Evolutionary conservation across 768 basidiomycete species (phyloP).

Genomic region (Butyriboletus loyo): DNA sequence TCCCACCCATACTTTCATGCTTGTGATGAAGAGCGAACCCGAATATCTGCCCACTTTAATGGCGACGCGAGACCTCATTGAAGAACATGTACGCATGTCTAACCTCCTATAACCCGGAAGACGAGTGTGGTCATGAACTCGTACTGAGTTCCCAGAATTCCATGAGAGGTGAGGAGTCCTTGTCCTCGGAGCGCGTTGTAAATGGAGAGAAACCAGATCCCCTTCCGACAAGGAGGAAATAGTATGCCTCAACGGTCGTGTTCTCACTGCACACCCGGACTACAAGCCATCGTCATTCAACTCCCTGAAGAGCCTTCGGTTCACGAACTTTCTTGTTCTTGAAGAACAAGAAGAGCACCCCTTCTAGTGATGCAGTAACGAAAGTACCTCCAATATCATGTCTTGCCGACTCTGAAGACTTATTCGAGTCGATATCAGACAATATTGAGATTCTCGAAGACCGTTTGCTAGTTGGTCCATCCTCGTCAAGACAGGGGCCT

Average conservation of each 20-base stretch:
- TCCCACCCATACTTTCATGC: slow-evolving; percentile 82
- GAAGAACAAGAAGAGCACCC: slow-evolving; percentile 25
- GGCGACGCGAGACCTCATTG: slow-evolving; percentile 39
- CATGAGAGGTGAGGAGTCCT: slow-evolving; percentile 4
- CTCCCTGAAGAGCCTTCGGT: slow-evolving; percentile 17
- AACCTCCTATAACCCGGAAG: neutral
- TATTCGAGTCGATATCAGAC: slow-evolving; percentile 18
- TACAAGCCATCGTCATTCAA: slow-evolving; percentile 16
- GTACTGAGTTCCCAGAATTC: slow-evolving; percentile 27
- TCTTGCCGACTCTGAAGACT: slow-evolving; percentile 21
- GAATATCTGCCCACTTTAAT: slow-evolving; percentile 29
- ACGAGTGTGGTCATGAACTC: slow-evolving; percentile 30
- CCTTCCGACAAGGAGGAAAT: slow-evolving; percentile 3
- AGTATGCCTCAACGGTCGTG: slow-evolving; percentile 13
- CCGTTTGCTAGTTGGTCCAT: neutral
- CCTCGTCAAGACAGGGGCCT: slow-evolving; percentile 1
- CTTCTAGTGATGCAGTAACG: neutral
- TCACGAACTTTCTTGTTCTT: too few species aligned
- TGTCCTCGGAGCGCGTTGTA: slow-evolving; percentile 8
- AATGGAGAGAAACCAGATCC: neutral
- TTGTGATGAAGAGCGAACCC: slow-evolving; percentile 54
- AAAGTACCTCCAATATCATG: slow-evolving; percentile 23
- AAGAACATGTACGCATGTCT: slow-evolving; percentile 61
- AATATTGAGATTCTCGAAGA: slow-evolving; percentile 6
- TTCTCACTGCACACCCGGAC: slow-evolving; percentile 21